Evolutionary conservation across 257 asterid genomes (phyloP).

Genomic region (Solanum piurae): DNA sequence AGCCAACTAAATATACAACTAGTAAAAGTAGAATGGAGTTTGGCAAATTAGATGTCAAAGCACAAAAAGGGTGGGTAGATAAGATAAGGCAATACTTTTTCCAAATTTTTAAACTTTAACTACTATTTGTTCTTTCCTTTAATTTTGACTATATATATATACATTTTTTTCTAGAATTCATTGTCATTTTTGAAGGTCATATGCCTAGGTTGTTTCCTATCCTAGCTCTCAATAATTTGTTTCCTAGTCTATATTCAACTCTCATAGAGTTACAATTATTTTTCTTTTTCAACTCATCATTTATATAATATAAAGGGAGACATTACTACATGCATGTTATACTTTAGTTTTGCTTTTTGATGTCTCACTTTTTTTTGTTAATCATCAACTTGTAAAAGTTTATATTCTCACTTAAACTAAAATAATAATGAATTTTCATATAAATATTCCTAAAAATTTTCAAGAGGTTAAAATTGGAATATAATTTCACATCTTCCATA

Average conservation of each 20-base stretch:
- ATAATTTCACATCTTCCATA: background rate
- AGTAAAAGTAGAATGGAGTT: background rate
- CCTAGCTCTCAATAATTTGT: background rate
- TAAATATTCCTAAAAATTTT: background rate
- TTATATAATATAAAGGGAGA: background rate
- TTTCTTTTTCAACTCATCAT: background rate
- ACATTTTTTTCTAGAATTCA: background rate
- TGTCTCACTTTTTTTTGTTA: background rate
- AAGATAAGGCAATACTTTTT: background rate
- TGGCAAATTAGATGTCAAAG: background rate
- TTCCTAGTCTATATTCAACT: background rate
- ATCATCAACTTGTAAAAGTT: background rate
- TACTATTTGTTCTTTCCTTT: background rate
- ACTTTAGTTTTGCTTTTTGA: background rate
- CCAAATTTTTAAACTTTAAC: background rate
- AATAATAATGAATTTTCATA: background rate
- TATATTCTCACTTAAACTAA: background rate
- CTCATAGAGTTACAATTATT: background rate
- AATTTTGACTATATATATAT: background rate
- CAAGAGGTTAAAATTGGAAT: background rate
- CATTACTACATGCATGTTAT: background rate
- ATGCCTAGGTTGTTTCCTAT: background rate
- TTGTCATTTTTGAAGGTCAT: background rate
- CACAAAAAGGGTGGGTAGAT: background rate
- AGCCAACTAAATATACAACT: background rate